These are phyloP conservation scores for Candida sp. DNA, from an alignment of 1,139 yeast species.

Conservation along the genomic window DNA sequence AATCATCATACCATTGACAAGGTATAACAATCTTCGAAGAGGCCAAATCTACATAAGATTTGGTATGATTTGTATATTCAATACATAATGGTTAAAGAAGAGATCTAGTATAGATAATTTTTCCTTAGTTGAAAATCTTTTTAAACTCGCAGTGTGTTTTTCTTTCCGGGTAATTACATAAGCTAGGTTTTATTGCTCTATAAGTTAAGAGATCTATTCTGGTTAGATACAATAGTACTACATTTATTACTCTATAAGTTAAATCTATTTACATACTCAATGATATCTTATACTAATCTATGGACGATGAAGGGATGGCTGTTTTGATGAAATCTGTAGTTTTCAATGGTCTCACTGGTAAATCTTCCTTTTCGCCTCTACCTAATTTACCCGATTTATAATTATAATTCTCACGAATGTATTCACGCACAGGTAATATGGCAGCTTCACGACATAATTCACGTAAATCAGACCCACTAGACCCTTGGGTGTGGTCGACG, in stretches of 20 bases:
- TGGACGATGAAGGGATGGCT: conserved; percentile 28
- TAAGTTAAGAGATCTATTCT: neutral
- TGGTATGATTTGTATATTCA: neutral
- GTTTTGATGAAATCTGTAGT: conserved; percentile 45
- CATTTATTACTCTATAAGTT: neutral
- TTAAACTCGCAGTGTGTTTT: neutral
- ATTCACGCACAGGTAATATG: conserved; percentile 83
- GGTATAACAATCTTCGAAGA: conserved; percentile 69
- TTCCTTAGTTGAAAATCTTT: neutral
- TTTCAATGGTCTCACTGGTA: conserved; percentile 41
- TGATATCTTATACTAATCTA: conserved; percentile 19
- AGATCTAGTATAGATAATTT: no score
- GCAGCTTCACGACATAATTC: conserved; percentile 96
- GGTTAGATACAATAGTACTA: no score
- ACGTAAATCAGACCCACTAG: conserved; percentile 88
- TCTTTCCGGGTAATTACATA: neutral
- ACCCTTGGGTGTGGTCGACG: conserved; percentile 65
- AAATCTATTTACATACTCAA: neutral
- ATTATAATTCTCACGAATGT: conserved; percentile 49
- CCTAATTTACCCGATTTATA: conserved; percentile 42
- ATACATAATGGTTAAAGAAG: neutral
- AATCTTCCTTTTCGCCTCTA: conserved; percentile 14
- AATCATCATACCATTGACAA: conserved; percentile 55
- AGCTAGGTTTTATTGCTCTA: neutral
- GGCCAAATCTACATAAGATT: conserved; percentile 28